Evolutionary conservation across 2,329 filamentous ascomycete genomes (phyloP).

Genomic region (Ophiostoma sp.): DNA sequence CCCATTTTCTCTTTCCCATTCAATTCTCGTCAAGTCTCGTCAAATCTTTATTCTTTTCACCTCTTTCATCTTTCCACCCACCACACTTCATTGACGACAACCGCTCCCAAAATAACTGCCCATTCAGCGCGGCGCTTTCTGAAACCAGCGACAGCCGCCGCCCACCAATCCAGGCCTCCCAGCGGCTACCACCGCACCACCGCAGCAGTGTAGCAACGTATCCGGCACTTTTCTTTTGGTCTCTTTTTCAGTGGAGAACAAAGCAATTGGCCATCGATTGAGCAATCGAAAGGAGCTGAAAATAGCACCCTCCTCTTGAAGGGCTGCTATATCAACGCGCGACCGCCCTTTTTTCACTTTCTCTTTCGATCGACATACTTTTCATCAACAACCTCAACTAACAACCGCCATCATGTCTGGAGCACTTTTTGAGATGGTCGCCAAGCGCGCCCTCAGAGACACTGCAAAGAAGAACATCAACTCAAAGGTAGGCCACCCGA

Average conservation of each 20-base stretch:
- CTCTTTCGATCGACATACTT: too few species aligned
- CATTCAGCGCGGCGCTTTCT: slow-evolving; percentile 27
- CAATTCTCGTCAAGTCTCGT: too few species aligned
- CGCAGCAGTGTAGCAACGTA: slow-evolving; percentile 23
- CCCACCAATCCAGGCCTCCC: slow-evolving; percentile 24
- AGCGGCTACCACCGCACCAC: slow-evolving; percentile 25
- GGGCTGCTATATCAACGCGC: background rate
- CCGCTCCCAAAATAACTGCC: background rate
- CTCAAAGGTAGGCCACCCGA: slow-evolving; percentile 29
- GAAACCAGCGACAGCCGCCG: slow-evolving; percentile 27
- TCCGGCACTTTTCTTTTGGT: slow-evolving; percentile 16
- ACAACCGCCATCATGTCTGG: slow-evolving; percentile 26
- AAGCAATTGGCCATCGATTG: slow-evolving; percentile 14
- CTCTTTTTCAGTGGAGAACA: slow-evolving; percentile 17
- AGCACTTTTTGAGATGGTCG: slow-evolving; percentile 29
- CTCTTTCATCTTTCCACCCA: background rate
- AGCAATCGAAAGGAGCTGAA: background rate
- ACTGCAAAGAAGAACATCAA: slow-evolving; percentile 33
- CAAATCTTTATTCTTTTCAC: background rate
- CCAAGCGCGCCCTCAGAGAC: slow-evolving; percentile 30
- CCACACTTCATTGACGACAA: background rate
- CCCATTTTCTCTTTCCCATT: too few species aligned
- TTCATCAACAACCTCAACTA: background rate
- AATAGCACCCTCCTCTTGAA: slow-evolving; percentile 1
- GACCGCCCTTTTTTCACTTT: background rate